A percentile compares a stretch with the other conserved stretches of the same genome.
Evolutionary conservation across 257 asterid genomes (phyloP).

Genomic region (Nicotiana attenuata): DNA sequence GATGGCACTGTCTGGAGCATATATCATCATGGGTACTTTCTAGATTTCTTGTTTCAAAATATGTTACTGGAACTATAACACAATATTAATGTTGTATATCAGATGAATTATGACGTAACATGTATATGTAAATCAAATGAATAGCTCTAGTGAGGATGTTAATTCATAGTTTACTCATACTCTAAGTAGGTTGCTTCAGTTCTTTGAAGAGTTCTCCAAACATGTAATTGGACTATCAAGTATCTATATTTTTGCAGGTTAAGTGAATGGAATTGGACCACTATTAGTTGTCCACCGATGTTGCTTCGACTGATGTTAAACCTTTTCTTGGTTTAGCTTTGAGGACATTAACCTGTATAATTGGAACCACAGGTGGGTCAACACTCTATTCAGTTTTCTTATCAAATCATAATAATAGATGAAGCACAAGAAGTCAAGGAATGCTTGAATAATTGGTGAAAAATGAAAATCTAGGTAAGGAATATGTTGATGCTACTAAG

Average conservation of each 20-base stretch:
- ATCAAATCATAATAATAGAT: neutral
- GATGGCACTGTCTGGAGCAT: neutral
- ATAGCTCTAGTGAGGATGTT: neutral
- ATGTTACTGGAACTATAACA: neutral
- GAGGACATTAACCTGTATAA: conserved; percentile 6
- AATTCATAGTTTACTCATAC: neutral
- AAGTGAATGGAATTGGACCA: neutral
- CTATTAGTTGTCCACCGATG: neutral
- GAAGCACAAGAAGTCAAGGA: neutral
- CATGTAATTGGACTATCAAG: neutral
- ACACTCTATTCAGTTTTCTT: neutral
- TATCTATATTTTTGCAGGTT: neutral
- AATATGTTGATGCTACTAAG: neutral
- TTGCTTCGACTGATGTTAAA: neutral
- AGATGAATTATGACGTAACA: neutral
- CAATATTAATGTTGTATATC: neutral
- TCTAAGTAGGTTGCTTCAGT: neutral
- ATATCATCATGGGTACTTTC: conserved; percentile 2
- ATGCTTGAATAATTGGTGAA: neutral
- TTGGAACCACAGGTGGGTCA: conserved; percentile 1
- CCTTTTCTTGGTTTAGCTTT: conserved; percentile 7
- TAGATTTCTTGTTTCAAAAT: neutral
- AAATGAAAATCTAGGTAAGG: neutral
- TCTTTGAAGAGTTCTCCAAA: neutral
- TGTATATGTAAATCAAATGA: neutral